These are phyloP conservation scores for Physcomitrium patens DNA, from an alignment of 225 moss, liverwort and hornwort species.

Conservation along the genomic window DNA sequence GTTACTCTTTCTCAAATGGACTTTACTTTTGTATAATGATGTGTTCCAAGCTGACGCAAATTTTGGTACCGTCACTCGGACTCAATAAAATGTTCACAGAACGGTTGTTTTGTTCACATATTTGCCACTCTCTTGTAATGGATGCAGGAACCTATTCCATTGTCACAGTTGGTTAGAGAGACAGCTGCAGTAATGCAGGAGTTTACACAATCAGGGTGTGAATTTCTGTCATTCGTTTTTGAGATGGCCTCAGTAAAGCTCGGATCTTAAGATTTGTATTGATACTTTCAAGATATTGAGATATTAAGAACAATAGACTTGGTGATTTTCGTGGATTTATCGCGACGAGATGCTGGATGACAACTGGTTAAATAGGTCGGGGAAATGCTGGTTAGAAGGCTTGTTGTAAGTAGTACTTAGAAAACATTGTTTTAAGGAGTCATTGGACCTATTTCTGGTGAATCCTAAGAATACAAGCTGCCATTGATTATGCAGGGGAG, in stretches of 20 bases:
- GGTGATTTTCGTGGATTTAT: too few relatives aligned
- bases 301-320: too few relatives aligned
- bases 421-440: neutral
- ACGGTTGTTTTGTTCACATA: neutral
- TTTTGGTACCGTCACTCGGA: constrained; percentile 6
- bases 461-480: neutral
- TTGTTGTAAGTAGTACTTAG: neutral
- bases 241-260: too few relatives aligned
- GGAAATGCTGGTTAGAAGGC: neutral
- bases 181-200: constrained; percentile 85
- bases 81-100: neutral
- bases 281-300: too few relatives aligned
- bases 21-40: neutral
- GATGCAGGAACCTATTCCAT: constrained; percentile 56
- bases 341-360: too few relatives aligned
- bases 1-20: neutral
- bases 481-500: constrained; percentile 68
- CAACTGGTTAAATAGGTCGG: too few relatives aligned
- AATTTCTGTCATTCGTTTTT: neutral
- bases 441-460: neutral
- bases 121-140: neutral
- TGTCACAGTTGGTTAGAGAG: constrained; percentile 67
- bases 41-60: neutral
- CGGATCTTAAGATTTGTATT: too few relatives aligned
- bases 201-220: constrained; percentile 96